These are phyloP conservation scores for Colletotrichum sp. DNA, from an alignment of 2,329 filamentous ascomycete genomes.

Conservation along the genomic window DNA sequence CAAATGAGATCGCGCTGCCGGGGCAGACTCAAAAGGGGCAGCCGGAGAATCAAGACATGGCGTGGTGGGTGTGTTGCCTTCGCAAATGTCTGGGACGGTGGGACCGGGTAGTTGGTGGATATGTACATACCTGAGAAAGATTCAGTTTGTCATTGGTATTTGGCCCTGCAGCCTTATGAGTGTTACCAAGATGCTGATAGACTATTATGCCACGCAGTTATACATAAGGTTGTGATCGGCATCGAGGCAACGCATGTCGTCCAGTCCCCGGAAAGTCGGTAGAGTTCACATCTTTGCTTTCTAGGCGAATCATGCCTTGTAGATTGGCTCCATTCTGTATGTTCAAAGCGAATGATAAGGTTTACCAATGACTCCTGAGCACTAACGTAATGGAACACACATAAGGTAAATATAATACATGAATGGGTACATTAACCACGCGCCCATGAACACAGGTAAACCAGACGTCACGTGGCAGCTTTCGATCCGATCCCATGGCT, in stretches of 20 bases:
- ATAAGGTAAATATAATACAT: not conserved
- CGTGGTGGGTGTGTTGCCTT: not conserved
- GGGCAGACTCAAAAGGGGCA: not conserved
- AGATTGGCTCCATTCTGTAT: not conserved
- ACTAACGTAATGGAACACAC: not conserved
- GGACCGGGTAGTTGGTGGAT: not conserved
- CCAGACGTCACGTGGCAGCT: not conserved
- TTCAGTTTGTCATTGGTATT: not conserved
- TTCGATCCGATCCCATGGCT: not conserved
- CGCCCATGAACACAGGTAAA: not conserved
- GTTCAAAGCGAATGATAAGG: not conserved
- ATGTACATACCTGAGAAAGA: not conserved
- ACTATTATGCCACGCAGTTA: not conserved
- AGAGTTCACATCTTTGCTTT: not conserved
- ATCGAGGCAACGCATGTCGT: not conserved
- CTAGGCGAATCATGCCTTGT: not conserved
- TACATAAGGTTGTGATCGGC: not conserved
- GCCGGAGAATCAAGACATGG: not conserved
- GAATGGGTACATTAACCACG: not conserved
- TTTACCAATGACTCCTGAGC: no score
- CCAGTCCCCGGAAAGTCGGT: not conserved
- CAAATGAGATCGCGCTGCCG: no score
- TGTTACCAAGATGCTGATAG: not conserved
- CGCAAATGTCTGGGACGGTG: not conserved
- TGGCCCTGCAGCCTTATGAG: not conserved